Conservation (phyloP, 257 asterid species). For the Solanum lycopersicoides region DNA sequence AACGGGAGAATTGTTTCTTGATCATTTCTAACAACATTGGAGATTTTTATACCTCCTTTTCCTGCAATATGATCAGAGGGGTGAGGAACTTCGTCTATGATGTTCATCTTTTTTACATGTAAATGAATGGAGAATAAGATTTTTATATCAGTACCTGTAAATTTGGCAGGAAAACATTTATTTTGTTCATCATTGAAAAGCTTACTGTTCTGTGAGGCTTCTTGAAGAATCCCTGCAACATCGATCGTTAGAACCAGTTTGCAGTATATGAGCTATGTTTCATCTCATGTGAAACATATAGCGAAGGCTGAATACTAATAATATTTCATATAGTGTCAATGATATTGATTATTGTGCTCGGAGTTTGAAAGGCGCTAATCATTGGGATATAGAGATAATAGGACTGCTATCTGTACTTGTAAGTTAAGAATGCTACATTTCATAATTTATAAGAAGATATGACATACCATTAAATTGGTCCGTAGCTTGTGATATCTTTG, state of each 20-base stretch:
- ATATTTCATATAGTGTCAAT: neutral
- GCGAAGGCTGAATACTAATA: neutral
- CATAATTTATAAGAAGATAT: neutral
- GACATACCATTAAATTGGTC: neutral
- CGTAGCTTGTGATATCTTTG: neutral
- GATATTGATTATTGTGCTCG: neutral
- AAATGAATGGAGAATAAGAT: neutral
- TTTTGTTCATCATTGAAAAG: neutral
- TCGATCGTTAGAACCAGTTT: neutral
- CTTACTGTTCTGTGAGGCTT: neutral
- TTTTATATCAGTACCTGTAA: neutral
- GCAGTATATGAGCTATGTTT: neutral
- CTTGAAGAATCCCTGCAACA: neutral
- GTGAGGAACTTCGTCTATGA: neutral
- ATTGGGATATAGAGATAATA: neutral
- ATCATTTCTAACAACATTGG: neutral
- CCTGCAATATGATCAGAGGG: conserved; percentile 6
- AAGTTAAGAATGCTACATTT: neutral
- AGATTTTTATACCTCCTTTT: conserved; percentile 4
- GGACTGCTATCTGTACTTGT: neutral
- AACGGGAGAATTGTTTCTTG: neutral
- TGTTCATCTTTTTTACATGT: neutral
- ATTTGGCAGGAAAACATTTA: neutral
- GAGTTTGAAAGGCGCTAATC: neutral
- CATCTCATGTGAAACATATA: neutral